Base-by-base conservation (phyloP, 345 rosid genomes). In the Tarenaya hassleriana region DNA sequence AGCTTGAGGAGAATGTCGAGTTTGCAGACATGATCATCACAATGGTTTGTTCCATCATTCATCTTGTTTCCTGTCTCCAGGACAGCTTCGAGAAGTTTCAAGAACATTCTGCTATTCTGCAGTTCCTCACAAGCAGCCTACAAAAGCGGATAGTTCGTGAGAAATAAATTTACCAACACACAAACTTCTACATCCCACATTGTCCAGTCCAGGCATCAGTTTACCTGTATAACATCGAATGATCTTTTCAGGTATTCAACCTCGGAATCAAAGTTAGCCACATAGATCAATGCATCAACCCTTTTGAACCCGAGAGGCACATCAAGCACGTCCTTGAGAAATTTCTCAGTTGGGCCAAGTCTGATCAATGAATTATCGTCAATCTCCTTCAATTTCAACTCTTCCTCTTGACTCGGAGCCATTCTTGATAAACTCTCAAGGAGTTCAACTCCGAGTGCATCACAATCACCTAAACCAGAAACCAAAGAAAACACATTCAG, bases 121-220 rank as follows among this genome's bases (percentile, higher is more conserved):
- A 91, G 64, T 60, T 91, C 98, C 41, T 84, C 92, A 61, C 95
- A 91, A 55, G 98, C 96, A 56, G 69, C 74, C 98, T 91, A 84
- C 34, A 50, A 19, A 60, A 41, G 20, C 35, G 6, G 31, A 57
- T 50, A 29, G 1, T 2, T 51, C 49, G 29, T 49, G 52, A 55
- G 16, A 55, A 19, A 19, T 40, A n/a, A 34, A 34, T 20, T 16
- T 21, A 43, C 47, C 49, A 40, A 35, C 35, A 29, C n/a, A 11
- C 37, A 40, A 8, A 16, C 2, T 38, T 39, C 37, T 40, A n/a
- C n/a, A n/a, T n/a, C n/a, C n/a, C n/a, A n/a, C n/a, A n/a, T n/a
- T n/a, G n/a, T n/a, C n/a, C n/a, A n/a, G n/a, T n/a, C n/a, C n/a
- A n/a, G 43, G 31, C 7, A 58, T 31, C 18, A 50, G 9, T 10